Conservation (phyloP, 441 rosid species). For the Gossypium schwendimanii region DNA sequence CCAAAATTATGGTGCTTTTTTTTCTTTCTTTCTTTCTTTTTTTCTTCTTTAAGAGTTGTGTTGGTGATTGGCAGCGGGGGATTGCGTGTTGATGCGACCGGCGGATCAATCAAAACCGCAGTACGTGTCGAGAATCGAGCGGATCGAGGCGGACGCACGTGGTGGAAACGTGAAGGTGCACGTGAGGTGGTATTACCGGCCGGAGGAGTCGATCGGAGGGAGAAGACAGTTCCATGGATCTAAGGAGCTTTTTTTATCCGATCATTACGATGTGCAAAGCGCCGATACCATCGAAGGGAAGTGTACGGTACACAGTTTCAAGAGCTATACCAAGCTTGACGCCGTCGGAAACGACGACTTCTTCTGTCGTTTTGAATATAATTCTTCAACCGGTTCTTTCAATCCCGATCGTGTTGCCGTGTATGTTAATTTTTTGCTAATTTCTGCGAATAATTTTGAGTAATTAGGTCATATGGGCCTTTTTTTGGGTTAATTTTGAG, state of each 20-base stretch:
- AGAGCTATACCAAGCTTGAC: constrained; percentile 76
- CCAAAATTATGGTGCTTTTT: background rate
- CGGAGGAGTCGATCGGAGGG: constrained; percentile 96
- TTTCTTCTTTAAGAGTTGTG: background rate
- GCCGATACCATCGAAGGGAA: constrained; percentile 86
- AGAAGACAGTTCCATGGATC: constrained; percentile 92
- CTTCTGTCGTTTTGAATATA: constrained; percentile 96
- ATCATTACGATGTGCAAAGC: constrained; percentile 81
- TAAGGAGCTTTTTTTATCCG: constrained; percentile 84
- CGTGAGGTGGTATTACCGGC: constrained; percentile 93
- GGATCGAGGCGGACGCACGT: constrained; percentile 77
- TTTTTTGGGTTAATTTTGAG: background rate
- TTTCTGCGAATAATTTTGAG: background rate
- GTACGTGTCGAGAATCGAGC: constrained; percentile 82
- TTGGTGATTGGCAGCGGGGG: constrained; percentile 46
- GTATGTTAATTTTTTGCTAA: constrained; percentile 34
- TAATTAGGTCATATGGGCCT: too few species aligned
- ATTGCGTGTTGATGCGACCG: constrained; percentile 93
- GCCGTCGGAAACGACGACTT: constrained; percentile 88
- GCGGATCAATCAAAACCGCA: constrained; percentile 74
- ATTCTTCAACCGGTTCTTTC: constrained; percentile 74
- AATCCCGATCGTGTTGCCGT: constrained; percentile 92
- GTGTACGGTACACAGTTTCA: constrained; percentile 86
- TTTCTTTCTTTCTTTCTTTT: background rate
- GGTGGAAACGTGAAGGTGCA: constrained; percentile 66